Base-by-base conservation (phyloP, 2,329 filamentous ascomycete species). In the Bretziella fagacearum region DNA sequence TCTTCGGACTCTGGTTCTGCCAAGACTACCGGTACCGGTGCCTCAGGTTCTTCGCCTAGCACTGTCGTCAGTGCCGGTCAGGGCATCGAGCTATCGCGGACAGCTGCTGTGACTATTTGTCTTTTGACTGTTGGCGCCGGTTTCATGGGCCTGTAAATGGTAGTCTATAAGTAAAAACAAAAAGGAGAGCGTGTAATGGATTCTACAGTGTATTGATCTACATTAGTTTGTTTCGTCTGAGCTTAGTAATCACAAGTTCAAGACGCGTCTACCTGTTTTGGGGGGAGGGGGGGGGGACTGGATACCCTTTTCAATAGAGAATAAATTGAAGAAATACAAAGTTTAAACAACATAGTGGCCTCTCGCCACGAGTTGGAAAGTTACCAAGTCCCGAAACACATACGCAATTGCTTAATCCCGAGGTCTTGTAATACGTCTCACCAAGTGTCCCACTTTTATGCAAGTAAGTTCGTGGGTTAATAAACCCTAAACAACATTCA, bases 71-170 rank as follows among this genome's bases (percentile, higher is more conserved):
- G 37, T 13, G 45, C 45, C 22, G 45, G 45, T 13, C 36, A 39
- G 29, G 49, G 23, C 11, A 44, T 51, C 13, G 18, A 43, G 17
- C 32, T 51, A 8, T 51, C 49, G 2, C 49, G 48, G 26, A 45
- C 45, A 7, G 45, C 49, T 22, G 41, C 42, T 11, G 42, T 51
- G 26, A 44, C 36, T 11, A 48, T 51, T 23, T 51, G 49, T 11
- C 41, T 51, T 5, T 20, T 51, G 27, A 51, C 49, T 30, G 45
- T 51, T n/a, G 49, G 49, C 5, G 49, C 49, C 6, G 49, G 49
- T n/a, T 51, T 48, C 20, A 45, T 48, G 46, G 45, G 49, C 17
- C 41, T 48, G 11, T 51, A 48, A 41, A 36, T 15, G 8, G 17
- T n/a, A 22, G n/a, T n/a, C n/a, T n/a, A 13, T 33, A 22, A 22